Evolutionary conservation across 202 grass and related monocot species (phyloP).

Genomic region (Brachypodium distachyon): DNA sequence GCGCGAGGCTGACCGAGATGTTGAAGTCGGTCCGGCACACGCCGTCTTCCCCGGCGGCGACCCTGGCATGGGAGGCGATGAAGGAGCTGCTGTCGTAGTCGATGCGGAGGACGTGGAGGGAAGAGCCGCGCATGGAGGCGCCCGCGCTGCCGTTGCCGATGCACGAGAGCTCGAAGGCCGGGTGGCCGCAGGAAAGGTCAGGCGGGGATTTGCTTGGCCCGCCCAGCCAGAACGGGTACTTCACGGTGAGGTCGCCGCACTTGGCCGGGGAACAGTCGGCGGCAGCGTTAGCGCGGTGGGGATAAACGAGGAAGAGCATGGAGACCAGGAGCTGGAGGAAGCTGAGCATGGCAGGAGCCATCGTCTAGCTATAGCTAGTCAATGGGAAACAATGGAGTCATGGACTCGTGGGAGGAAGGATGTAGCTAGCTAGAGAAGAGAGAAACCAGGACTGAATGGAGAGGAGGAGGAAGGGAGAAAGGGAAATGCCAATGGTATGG

Average conservation of each 20-base stretch:
- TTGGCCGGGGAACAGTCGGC: conserved; percentile 3
- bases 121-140: background rate
- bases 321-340: background rate
- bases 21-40: conserved; percentile 23
- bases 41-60: background rate
- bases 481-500: background rate
- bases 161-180: conserved; percentile 26
- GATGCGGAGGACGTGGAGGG: conserved; percentile 4
- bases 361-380: background rate
- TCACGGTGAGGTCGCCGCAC: conserved; percentile 30
- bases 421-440: background rate
- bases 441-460: too few species aligned
- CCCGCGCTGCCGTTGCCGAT: background rate
- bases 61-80: background rate
- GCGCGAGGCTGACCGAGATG: background rate
- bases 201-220: accelerated
- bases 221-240: conserved; percentile 50
- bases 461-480: too few species aligned
- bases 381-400: background rate
- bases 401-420: background rate
- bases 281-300: accelerated
- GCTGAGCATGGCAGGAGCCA: background rate
- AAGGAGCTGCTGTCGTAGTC: conserved; percentile 27
- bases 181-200: conserved; percentile 22
- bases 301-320: background rate